These are phyloP conservation scores for Podospora sp. DNA, from an alignment of 495 filamentous ascomycete genomes.

Conservation along the genomic window DNA sequence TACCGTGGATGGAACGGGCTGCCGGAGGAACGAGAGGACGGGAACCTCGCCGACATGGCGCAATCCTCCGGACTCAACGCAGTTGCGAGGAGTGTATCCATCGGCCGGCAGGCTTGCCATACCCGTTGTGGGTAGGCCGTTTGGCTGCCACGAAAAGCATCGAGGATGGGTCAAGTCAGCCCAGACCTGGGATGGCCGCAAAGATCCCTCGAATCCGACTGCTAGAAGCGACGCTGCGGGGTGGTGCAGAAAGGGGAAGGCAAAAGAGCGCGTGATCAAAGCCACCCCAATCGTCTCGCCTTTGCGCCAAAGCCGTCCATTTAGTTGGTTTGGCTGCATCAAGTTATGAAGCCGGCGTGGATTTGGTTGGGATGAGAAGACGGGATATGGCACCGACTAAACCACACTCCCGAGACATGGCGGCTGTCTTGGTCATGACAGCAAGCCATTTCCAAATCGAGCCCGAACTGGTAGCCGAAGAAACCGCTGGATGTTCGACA, in stretches of 20 bases:
- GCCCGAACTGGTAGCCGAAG: slow-evolving; percentile 16
- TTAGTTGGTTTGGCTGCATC: neutral
- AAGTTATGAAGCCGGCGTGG: neutral
- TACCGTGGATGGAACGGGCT: neutral
- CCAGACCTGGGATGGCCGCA: neutral
- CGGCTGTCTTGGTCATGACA: neutral
- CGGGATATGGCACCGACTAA: neutral
- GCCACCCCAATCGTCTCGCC: slow-evolving; percentile 9
- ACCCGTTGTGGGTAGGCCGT: neutral
- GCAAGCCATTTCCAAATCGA: slow-evolving; percentile 7
- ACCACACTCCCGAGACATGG: slow-evolving; percentile 21
- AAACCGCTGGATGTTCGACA: slow-evolving; percentile 25
- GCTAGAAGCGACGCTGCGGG: neutral
- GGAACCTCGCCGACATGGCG: neutral
- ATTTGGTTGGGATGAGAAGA: neutral
- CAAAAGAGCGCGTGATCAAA: slow-evolving; percentile 11
- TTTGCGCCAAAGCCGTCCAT: neutral
- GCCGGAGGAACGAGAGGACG: no score
- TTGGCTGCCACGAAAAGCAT: neutral
- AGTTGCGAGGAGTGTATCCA: neutral
- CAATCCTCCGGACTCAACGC: neutral
- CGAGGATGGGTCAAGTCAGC: neutral
- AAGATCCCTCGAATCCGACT: neutral
- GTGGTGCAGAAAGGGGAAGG: neutral
- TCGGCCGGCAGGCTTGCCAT: no score